A percentile compares a stretch with the other conserved stretches of the same genome.
phyloP scores from a whole-genome alignment of 257 asterid genomes.

The Lavandula angustifolia region DNA sequence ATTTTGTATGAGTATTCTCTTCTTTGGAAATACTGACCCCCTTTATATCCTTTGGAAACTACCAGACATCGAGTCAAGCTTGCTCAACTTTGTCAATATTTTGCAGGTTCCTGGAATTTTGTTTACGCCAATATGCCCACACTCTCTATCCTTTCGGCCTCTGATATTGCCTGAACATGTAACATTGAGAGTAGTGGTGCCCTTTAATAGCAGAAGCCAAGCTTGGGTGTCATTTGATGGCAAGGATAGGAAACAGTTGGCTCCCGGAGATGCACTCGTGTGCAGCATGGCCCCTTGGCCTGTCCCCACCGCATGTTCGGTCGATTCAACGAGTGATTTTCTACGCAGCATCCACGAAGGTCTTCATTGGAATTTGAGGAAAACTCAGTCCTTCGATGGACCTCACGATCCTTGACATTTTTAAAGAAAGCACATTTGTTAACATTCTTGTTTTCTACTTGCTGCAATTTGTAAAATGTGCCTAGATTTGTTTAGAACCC shows the following conservation, averaged over 20 bases:
- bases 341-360: constrained; percentile 90
- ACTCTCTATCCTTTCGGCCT: constrained; percentile 91
- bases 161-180: constrained; percentile 90
- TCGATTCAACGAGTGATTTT: constrained; percentile 78
- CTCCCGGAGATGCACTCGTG: constrained; percentile 88
- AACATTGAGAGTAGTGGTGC: constrained; percentile 75
- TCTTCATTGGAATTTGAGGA: constrained; percentile 96
- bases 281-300: constrained; percentile 99
- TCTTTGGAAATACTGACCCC: neutral
- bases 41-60: neutral
- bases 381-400: constrained; percentile 83
- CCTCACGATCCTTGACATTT: constrained; percentile 50
- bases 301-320: constrained; percentile 90
- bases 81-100: neutral
- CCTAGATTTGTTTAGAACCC: neutral
- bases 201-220: constrained; percentile 84
- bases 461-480: neutral
- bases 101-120: constrained; percentile 87
- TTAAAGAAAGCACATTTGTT: neutral
- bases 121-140: constrained; percentile 98
- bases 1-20: neutral
- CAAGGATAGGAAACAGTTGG: constrained; percentile 74
- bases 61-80: neutral
- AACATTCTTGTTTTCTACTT: neutral
- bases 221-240: constrained; percentile 99